Conservation (phyloP, 1,139 yeast species). For the Suhomyces choctaworum region DNA sequence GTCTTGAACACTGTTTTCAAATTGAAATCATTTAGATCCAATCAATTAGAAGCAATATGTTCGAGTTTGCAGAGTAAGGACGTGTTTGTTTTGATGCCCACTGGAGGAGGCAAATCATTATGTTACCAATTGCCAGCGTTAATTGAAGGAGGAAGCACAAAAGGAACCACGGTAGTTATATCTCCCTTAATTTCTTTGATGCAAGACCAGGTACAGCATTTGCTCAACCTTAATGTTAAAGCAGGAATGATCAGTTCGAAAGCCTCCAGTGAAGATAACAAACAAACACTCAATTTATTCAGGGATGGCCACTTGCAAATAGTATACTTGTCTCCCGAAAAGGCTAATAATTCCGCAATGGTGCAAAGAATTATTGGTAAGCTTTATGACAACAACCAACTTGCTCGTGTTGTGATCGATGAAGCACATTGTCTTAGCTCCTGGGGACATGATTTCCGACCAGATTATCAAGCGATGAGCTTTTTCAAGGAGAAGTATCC, state of each 20-base stretch:
- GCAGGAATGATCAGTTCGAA: slow-evolving; percentile 92
- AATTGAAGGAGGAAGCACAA: slow-evolving; percentile 67
- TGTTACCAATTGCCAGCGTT: slow-evolving; percentile 96
- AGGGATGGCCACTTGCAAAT: slow-evolving; percentile 68
- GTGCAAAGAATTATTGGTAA: slow-evolving; percentile 64
- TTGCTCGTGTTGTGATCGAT: slow-evolving; percentile 91
- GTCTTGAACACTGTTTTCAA: slow-evolving; percentile 62
- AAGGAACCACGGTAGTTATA: slow-evolving; percentile 86
- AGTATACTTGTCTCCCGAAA: slow-evolving; percentile 92
- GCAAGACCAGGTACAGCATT: slow-evolving; percentile 95
- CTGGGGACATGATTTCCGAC: slow-evolving; percentile 99
- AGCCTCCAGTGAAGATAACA: slow-evolving; percentile 63
- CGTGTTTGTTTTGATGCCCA: slow-evolving; percentile 96
- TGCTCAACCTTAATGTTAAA: slow-evolving; percentile 61
- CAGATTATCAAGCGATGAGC: slow-evolving; percentile 84
- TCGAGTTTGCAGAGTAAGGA: slow-evolving; percentile 81
- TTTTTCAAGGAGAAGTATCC: slow-evolving; percentile 74
- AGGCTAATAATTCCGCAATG: slow-evolving; percentile 76
- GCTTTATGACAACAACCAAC: slow-evolving; percentile 52
- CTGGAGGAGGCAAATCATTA: slow-evolving; percentile 97
- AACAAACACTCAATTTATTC: slow-evolving; percentile 61
- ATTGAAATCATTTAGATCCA: slow-evolving; percentile 68
- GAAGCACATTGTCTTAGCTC: slow-evolving; percentile 99
- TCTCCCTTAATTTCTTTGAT: slow-evolving; percentile 94
- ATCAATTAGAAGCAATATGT: slow-evolving; percentile 84